A percentile compares a stretch with the other conserved stretches of the same genome.
Conservation (phyloP, 2,329 filamentous ascomycete genomes). For the Colletotrichum agaves region DNA sequence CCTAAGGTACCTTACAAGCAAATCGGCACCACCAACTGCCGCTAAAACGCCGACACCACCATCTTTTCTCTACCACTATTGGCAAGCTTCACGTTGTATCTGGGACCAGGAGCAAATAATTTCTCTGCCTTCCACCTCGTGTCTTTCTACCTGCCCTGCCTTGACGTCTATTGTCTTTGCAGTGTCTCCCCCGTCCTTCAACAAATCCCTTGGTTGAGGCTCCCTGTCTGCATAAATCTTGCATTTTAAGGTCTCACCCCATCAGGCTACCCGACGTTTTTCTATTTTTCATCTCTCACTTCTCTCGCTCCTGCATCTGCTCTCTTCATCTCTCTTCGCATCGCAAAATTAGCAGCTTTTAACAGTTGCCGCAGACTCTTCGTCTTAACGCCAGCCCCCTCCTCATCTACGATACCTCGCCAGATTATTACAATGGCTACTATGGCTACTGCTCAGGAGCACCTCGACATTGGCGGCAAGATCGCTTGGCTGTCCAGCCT, state of each 20-base stretch:
- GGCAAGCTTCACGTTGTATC: constrained; percentile 1
- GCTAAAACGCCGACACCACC: constrained; percentile 1
- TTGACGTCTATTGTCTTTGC: constrained; percentile 12
- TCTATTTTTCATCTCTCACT: constrained; percentile 32
- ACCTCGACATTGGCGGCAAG: constrained; percentile 80
- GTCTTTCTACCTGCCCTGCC: constrained; percentile 1
- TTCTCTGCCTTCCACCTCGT: constrained; percentile 24
- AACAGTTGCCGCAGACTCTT: constrained; percentile 28
- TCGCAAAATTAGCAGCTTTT: constrained; percentile 19
- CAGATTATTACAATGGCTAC: constrained; percentile 62
- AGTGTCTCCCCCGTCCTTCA: constrained; percentile 27
- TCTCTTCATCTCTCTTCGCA: background rate
- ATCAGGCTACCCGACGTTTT: constrained; percentile 15
- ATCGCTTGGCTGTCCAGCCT: constrained; percentile 76
- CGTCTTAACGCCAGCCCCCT: constrained; percentile 8
- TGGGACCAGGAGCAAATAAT: constrained; percentile 27
- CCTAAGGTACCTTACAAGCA: too few relatives aligned
- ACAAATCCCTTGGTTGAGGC: constrained; percentile 34
- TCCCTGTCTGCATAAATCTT: constrained; percentile 30
- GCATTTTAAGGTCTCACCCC: constrained; percentile 24
- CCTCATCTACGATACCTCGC: constrained; percentile 3
- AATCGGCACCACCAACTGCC: background rate
- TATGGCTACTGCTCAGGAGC: constrained; percentile 81
- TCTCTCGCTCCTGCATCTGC: constrained; percentile 3
- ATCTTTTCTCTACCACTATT: background rate